Percentiles rank a stretch among this genome's conserved stretches.
These are phyloP conservation scores for Sordariomycetes sp. DNA, from an alignment of 2,329 filamentous ascomycete genomes.

Conservation along the genomic window DNA sequence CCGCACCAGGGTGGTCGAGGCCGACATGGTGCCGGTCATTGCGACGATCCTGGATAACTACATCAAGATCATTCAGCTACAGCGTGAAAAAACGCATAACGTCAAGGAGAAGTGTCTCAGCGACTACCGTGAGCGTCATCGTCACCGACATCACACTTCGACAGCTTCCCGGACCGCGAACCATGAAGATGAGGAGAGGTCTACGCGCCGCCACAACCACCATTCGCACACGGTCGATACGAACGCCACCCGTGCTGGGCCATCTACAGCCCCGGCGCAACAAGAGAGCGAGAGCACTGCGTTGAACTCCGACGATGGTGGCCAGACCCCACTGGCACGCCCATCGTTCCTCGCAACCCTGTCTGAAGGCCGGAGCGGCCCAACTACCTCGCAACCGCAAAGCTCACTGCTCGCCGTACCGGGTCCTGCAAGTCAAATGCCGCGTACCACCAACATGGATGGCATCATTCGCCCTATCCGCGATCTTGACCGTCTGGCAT, in stretches of 20 bases:
- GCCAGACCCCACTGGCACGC: too few relatives aligned
- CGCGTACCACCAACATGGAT: constrained; percentile 61
- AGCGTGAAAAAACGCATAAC: constrained; percentile 78
- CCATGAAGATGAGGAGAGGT: constrained; percentile 46
- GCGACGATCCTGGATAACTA: constrained; percentile 98
- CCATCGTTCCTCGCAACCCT: too few relatives aligned
- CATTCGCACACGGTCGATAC: constrained; percentile 52
- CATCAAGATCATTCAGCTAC: constrained; percentile 90
- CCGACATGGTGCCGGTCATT: constrained; percentile 98
- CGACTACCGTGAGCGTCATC: too few relatives aligned
- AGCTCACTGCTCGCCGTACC: too few relatives aligned
- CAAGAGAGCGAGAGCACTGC: constrained; percentile 13
- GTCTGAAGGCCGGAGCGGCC: constrained; percentile 21
- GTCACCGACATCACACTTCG: constrained; percentile 23
- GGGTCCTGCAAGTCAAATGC: constrained; percentile 35
- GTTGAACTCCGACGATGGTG: constrained; percentile 18
- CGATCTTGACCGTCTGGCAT: constrained; percentile 73
- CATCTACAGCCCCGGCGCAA: constrained; percentile 19
- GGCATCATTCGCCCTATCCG: constrained; percentile 73
- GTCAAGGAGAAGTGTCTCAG: constrained; percentile 61
- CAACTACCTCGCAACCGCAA: too few relatives aligned
- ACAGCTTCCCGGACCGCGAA: constrained; percentile 32
- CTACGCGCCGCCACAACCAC: constrained; percentile 64
- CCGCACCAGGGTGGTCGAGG: constrained; percentile 90
- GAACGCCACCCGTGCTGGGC: constrained; percentile 31